Conservation (phyloP, 2,329 filamentous ascomycete genomes). For the Claviceps paspali region DNA sequence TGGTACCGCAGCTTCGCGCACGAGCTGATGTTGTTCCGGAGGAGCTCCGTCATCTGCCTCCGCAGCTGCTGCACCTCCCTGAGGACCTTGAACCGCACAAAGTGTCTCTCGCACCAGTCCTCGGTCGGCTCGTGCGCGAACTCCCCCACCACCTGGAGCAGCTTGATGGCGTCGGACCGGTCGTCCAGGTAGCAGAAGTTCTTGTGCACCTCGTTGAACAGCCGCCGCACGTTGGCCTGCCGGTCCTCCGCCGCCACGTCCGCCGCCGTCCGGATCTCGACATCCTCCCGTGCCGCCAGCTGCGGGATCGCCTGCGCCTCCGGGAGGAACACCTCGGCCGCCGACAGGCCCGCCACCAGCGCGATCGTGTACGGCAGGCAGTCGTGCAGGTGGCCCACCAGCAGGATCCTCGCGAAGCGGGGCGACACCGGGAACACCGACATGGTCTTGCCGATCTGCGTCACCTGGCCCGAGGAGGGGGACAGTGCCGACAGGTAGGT, state of each 20-base stretch:
- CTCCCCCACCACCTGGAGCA: slow-evolving; percentile 75
- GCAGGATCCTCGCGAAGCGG: slow-evolving; percentile 79
- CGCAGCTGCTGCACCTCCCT: slow-evolving; percentile 75
- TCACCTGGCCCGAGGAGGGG: slow-evolving; percentile 54
- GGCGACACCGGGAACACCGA: slow-evolving; percentile 83
- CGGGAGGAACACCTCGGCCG: slow-evolving; percentile 73
- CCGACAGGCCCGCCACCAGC: slow-evolving; percentile 74
- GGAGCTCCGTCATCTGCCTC: slow-evolving; percentile 65
- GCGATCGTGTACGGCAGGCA: slow-evolving; percentile 79
- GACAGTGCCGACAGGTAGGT: slow-evolving; percentile 73
- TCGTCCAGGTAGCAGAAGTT: slow-evolving; percentile 71
- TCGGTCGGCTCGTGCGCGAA: slow-evolving; percentile 63
- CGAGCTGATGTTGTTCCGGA: slow-evolving; percentile 56
- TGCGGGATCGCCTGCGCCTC: slow-evolving; percentile 60
- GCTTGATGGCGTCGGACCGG: slow-evolving; percentile 75
- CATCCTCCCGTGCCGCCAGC: slow-evolving; percentile 29
- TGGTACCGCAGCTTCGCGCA: slow-evolving; percentile 42
- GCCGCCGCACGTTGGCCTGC: slow-evolving; percentile 45
- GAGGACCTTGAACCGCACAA: slow-evolving; percentile 75
- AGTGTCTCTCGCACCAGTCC: slow-evolving; percentile 66
- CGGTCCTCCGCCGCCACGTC: slow-evolving; percentile 58
- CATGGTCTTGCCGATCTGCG: slow-evolving; percentile 64
- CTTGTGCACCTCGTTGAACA: slow-evolving; percentile 56
- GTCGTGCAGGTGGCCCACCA: slow-evolving; percentile 68
- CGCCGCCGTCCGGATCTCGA: slow-evolving; percentile 42